These are phyloP conservation scores for Ganoderma lingzhi DNA, from an alignment of 1,284 basidiomycete species.

Conservation along the genomic window DNA sequence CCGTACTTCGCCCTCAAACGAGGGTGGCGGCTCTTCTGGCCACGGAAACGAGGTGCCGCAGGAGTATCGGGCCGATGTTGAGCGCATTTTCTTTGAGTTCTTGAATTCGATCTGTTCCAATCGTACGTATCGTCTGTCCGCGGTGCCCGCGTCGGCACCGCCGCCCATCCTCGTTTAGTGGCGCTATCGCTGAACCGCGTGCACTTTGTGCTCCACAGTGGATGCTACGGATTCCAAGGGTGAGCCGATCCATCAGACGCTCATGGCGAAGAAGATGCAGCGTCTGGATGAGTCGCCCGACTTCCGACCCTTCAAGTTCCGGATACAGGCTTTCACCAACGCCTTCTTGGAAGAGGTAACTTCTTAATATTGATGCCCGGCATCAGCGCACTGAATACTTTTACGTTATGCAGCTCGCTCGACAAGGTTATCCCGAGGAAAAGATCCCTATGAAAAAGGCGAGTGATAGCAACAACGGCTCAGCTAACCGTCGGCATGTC, in stretches of 20 bases:
- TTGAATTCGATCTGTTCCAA: constrained; percentile 92
- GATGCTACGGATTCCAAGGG: constrained; percentile 94
- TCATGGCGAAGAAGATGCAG: constrained; percentile 99
- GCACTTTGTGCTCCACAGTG: constrained; percentile 59
- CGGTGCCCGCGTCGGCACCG: constrained; percentile 8
- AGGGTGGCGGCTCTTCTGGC: constrained; percentile 36
- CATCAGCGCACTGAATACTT: constrained; percentile 23
- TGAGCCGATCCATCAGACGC: constrained; percentile 96
- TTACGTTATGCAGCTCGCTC: constrained; percentile 62
- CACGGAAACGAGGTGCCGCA: constrained; percentile 75
- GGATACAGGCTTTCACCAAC: constrained; percentile 98
- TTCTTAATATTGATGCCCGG: constrained; percentile 22
- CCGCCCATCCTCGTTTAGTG: constrained; percentile 12
- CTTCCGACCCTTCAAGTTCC: constrained; percentile 99
- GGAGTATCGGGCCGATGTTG: constrained; percentile 86
- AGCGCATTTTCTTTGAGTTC: constrained; percentile 92
- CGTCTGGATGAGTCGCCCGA: constrained; percentile 94
- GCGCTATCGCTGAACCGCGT: constrained; percentile 24
- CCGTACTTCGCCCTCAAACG: constrained; percentile 41
- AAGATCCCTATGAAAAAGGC: constrained; percentile 92
- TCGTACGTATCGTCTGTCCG: constrained; percentile 59
- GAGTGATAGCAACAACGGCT: constrained; percentile 34
- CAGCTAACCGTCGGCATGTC: constrained; percentile 27
- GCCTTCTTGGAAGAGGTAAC: constrained; percentile 92
- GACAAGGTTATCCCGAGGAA: constrained; percentile 83